phyloP scores from a whole-genome alignment of 2,329 filamentous ascomycete species.

The Leptographium galeiforme region DNA sequence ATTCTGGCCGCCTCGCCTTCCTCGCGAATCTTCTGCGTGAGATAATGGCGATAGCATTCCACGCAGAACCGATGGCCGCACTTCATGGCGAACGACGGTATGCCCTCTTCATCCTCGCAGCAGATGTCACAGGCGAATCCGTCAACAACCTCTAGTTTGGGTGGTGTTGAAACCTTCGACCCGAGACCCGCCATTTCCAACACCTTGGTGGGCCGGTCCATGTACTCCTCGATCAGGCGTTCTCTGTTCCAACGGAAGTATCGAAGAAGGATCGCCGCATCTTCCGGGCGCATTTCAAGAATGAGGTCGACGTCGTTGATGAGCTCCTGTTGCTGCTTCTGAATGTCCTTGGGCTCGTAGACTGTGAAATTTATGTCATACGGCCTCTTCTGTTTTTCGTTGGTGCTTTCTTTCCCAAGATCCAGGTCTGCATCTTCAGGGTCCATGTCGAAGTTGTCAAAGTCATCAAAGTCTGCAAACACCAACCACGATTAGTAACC shows the following conservation, averaged over 20 bases:
- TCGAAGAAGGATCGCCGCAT: slow-evolving; percentile 78
- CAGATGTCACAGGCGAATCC: slow-evolving; percentile 92
- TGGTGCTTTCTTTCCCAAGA: slow-evolving; percentile 45
- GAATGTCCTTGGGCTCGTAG: slow-evolving; percentile 66
- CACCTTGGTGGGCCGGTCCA: slow-evolving; percentile 72
- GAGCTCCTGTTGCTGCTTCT: slow-evolving; percentile 72
- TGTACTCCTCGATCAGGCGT: slow-evolving; percentile 84
- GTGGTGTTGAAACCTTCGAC: slow-evolving; percentile 44
- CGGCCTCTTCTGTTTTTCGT: slow-evolving; percentile 54
- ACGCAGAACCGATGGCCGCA: slow-evolving; percentile 91
- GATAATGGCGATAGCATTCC: slow-evolving; percentile 82
- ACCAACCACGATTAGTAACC: background rate
- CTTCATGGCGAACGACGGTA: slow-evolving; percentile 84
- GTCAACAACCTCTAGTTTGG: slow-evolving; percentile 55
- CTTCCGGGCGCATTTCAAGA: slow-evolving; percentile 76
- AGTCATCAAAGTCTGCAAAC: slow-evolving; percentile 27
- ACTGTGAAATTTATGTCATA: slow-evolving; percentile 82
- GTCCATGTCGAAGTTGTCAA: slow-evolving; percentile 39
- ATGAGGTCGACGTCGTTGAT: slow-evolving; percentile 86
- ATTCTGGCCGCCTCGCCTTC: slow-evolving; percentile 93
- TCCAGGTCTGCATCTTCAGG: slow-evolving; percentile 39
- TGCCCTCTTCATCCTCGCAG: slow-evolving; percentile 68
- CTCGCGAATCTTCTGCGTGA: slow-evolving; percentile 83
- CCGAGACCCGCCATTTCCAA: slow-evolving; percentile 76
- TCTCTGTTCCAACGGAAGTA: slow-evolving; percentile 96